A percentile compares a stretch with the other conserved stretches of the same genome.
Evolutionary conservation across 228 moss, liverwort and hornwort genomes (phyloP).

Genomic region (Sphagnum fallax): DNA sequence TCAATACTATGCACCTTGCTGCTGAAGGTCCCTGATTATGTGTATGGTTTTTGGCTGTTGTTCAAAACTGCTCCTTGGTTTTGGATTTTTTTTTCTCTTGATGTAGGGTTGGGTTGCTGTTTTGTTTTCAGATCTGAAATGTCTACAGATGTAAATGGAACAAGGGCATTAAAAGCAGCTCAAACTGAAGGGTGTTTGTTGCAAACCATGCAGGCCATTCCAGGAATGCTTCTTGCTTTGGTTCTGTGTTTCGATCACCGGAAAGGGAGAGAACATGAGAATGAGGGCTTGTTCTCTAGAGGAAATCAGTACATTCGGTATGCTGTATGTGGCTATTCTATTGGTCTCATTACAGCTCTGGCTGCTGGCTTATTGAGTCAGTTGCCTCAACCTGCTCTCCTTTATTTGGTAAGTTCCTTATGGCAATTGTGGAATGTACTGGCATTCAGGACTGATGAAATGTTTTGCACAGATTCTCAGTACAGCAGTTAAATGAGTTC

Average conservation of each 20-base stretch:
- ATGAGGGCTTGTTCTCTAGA: constrained; percentile 56
- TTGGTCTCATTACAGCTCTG: constrained; percentile 74
- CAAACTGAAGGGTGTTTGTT: background rate
- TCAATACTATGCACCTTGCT: too few species aligned
- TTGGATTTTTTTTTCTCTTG: too few species aligned
- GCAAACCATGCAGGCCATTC: constrained; percentile 60
- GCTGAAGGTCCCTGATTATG: too few species aligned
- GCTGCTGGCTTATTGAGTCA: constrained; percentile 80
- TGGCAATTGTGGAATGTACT: background rate
- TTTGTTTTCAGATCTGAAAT: too few species aligned
- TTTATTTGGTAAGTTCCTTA: constrained; percentile 61
- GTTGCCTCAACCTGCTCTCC: constrained; percentile 83
- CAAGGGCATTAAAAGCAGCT: too few species aligned
- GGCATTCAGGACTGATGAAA: too few species aligned
- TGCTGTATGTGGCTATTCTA: constrained; percentile 68
- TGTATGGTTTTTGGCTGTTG: too few species aligned
- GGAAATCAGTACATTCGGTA: constrained; percentile 78
- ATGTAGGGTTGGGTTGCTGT: too few species aligned
- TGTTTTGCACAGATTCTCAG: too few species aligned
- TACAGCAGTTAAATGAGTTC: too few species aligned
- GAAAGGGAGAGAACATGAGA: constrained; percentile 72
- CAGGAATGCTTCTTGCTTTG: constrained; percentile 86
- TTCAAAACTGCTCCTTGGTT: too few species aligned
- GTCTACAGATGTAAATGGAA: too few species aligned
- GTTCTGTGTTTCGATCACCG: constrained; percentile 93